phyloP scores from a whole-genome alignment of 108 stramenopile genomes.

The Hondaea fermentalgiana region DNA sequence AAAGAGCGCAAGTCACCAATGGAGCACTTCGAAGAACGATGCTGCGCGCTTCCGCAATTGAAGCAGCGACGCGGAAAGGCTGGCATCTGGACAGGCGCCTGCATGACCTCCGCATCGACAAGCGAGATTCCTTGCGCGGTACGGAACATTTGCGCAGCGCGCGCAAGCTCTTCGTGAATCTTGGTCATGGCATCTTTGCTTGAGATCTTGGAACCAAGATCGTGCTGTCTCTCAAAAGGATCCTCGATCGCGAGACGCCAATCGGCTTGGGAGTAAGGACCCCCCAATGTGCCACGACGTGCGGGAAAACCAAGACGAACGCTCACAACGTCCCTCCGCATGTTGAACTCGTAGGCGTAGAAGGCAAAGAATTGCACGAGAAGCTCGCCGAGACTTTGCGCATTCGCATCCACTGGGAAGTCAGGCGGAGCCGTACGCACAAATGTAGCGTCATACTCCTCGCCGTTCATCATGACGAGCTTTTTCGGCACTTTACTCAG shows the following conservation, averaged over 20 bases:
- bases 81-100: neutral
- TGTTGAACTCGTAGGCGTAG: neutral
- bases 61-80: slow-evolving; percentile 18
- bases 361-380: neutral
- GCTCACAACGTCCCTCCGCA: neutral
- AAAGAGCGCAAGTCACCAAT: neutral
- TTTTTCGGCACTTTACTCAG: neutral
- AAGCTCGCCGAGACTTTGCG: neutral
- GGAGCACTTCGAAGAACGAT: neutral
- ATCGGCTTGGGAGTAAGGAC: neutral
- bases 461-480: neutral
- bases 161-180: neutral
- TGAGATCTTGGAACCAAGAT: neutral
- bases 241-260: slow-evolving; percentile 7
- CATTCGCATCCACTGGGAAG: neutral
- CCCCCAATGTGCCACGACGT: neutral
- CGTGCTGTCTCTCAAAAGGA: neutral
- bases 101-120: neutral
- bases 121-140: neutral
- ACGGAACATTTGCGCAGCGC: neutral
- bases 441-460: neutral
- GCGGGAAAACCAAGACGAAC: neutral
- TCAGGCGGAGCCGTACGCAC: neutral
- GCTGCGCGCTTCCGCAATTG: slow-evolving; percentile 9
- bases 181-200: neutral